Conservation (phyloP, 306 rosid genomes). For the Malus asiatica region DNA sequence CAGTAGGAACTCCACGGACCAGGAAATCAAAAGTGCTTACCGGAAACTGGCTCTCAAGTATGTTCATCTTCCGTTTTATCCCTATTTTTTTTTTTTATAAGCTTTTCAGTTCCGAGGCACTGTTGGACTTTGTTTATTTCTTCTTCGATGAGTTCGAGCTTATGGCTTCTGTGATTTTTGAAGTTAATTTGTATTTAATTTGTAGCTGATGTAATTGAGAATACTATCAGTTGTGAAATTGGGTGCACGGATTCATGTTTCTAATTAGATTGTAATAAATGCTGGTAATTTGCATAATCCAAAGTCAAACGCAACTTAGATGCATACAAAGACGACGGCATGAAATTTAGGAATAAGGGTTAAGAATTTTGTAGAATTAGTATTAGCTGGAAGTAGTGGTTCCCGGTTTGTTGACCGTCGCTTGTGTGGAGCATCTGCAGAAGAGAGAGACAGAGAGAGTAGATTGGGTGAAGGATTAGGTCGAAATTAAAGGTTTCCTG, state of each 20-base stretch:
- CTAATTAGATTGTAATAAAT: background rate
- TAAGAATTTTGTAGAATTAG: background rate
- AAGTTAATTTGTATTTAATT: background rate
- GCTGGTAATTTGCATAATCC: background rate
- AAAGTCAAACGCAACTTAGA: background rate
- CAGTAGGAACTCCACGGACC: constrained; percentile 75
- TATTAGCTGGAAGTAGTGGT: background rate
- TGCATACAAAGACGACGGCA: background rate
- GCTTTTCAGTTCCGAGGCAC: background rate
- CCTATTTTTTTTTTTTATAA: background rate
- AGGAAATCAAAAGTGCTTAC: constrained; percentile 90
- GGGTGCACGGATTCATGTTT: background rate
- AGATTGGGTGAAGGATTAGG: background rate
- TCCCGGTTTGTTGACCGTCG: background rate
- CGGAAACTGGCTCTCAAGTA: constrained; percentile 97
- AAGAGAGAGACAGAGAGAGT: background rate
- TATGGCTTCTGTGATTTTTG: background rate
- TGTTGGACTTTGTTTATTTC: background rate
- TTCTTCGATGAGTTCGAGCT: background rate
- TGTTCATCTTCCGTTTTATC: background rate
- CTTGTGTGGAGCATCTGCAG: background rate
- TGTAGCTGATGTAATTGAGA: background rate
- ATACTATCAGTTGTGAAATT: background rate
- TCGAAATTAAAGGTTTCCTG: background rate
- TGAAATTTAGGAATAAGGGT: background rate